Conservation (phyloP, 768 basidiomycete species). For the Boletus insuetus region DNA sequence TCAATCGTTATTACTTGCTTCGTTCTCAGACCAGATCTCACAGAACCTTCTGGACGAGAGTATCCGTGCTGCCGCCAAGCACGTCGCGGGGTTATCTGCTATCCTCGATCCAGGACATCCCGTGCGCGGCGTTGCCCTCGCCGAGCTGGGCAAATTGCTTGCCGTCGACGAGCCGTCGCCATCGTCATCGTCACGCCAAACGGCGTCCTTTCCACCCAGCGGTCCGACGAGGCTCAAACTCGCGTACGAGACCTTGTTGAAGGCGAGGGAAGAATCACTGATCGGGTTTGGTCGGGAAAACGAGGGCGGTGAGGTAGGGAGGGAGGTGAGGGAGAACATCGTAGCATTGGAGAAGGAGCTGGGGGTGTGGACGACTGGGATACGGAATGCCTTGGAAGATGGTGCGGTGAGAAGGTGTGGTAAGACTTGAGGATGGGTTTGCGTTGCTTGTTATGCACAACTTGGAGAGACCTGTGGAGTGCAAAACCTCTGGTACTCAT, state of each 20-base stretch:
- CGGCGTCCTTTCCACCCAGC: slow-evolving; percentile 57
- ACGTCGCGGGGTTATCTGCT: slow-evolving; percentile 49
- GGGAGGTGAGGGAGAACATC: slow-evolving; percentile 54
- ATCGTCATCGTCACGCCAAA: slow-evolving; percentile 9
- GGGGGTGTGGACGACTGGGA: slow-evolving; percentile 62
- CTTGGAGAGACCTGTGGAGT: too few relatives aligned
- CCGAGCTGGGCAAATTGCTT: slow-evolving; percentile 80
- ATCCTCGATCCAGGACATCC: slow-evolving; percentile 71
- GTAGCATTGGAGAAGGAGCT: slow-evolving; percentile 72
- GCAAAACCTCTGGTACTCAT: too few relatives aligned
- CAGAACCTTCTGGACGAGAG: slow-evolving; percentile 61
- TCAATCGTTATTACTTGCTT: slow-evolving; percentile 60
- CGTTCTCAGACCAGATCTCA: slow-evolving; percentile 39
- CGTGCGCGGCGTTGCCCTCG: slow-evolving; percentile 66
- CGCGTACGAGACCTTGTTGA: slow-evolving; percentile 61
- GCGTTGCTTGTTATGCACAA: too few relatives aligned
- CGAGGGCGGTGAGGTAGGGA: slow-evolving; percentile 71
- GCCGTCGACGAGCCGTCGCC: slow-evolving; percentile 72
- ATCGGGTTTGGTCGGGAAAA: slow-evolving; percentile 70
- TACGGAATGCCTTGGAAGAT: slow-evolving; percentile 56
- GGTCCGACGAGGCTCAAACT: slow-evolving; percentile 61
- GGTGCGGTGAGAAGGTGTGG: not conserved
- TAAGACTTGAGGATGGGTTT: not conserved
- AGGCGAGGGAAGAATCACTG: slow-evolving; percentile 57
- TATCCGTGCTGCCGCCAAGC: slow-evolving; percentile 54